These are phyloP conservation scores for Botrytis cinerea DNA, from an alignment of 2,329 filamentous ascomycete species.

Conservation along the genomic window DNA sequence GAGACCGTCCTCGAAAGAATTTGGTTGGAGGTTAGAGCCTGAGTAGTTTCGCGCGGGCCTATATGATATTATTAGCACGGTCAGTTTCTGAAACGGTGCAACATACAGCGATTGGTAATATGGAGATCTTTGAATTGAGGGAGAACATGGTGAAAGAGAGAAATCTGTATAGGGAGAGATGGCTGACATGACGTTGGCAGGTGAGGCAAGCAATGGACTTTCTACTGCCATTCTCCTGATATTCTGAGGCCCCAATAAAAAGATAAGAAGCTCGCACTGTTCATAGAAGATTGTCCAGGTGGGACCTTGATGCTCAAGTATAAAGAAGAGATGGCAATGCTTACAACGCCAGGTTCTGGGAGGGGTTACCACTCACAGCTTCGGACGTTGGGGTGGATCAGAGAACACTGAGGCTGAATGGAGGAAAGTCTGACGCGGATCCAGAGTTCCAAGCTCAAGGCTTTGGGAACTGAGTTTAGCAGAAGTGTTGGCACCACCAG, in stretches of 20 bases:
- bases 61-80: constrained; percentile 32
- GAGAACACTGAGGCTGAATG: constrained; percentile 18
- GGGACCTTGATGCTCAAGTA: constrained; percentile 16
- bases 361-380: constrained; percentile 21
- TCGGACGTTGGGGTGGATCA: constrained; percentile 21
- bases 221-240: constrained; percentile 56
- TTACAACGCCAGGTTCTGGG: constrained; percentile 24
- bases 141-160: constrained; percentile 55
- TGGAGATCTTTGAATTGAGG: constrained; percentile 47
- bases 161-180: constrained; percentile 58
- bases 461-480: not conserved
- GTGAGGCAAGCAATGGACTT: constrained; percentile 63
- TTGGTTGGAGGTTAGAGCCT: constrained; percentile 55
- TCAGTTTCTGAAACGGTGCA: constrained; percentile 14
- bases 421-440: constrained; percentile 14
- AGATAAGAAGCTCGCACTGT: constrained; percentile 13
- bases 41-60: constrained; percentile 49
- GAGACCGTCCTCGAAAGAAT: constrained; percentile 45
- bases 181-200: constrained; percentile 56
- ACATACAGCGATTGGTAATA: constrained; percentile 56
- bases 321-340: constrained; percentile 20
- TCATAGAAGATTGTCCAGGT: not conserved
- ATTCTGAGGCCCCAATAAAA: constrained; percentile 8
- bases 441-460: constrained; percentile 6
- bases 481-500: constrained; percentile 19